These are phyloP conservation scores for Nannizzia gypsea DNA, from an alignment of 2,329 filamentous ascomycete genomes.

Conservation along the genomic window DNA sequence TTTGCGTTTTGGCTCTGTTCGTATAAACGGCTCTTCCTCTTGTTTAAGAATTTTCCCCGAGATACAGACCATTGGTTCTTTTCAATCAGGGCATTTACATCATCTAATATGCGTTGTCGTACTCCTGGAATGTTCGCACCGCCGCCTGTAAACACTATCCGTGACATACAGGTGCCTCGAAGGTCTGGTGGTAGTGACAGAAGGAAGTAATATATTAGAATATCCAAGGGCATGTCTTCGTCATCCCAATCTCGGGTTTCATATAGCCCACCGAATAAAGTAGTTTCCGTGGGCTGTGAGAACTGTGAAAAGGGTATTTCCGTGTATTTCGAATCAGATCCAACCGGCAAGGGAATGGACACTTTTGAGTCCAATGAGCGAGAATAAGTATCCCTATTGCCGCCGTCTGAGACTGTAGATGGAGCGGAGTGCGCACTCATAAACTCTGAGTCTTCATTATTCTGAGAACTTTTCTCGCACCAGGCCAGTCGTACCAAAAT, in stretches of 20 bases:
- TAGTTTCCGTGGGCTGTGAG: constrained; percentile 60
- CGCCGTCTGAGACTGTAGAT: constrained; percentile 15
- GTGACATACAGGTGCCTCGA: constrained; percentile 73
- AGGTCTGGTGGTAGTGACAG: constrained; percentile 69
- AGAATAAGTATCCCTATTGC: constrained; percentile 4
- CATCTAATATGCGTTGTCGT: constrained; percentile 62
- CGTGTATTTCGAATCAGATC: constrained; percentile 34
- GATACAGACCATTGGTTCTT: constrained; percentile 67
- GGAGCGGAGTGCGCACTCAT: constrained; percentile 1
- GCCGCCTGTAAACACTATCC: constrained; percentile 76
- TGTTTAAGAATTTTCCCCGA: constrained; percentile 53
- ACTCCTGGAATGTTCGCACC: constrained; percentile 69
- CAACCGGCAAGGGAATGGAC: constrained; percentile 35
- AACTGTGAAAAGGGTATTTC: constrained; percentile 58
- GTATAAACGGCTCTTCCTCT: constrained; percentile 25
- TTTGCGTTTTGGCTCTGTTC: background rate
- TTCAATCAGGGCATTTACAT: constrained; percentile 56
- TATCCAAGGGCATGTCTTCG: constrained; percentile 66
- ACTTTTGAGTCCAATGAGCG: constrained; percentile 21
- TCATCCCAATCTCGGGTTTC: constrained; percentile 60
- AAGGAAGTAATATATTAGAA: constrained; percentile 64
- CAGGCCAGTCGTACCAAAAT: constrained; percentile 63
- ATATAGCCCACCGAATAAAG: constrained; percentile 54
- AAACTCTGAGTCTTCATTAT: constrained; percentile 4
- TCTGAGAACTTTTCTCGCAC: constrained; percentile 43